phyloP scores from a whole-genome alignment of 441 rosid genomes.

The Breynia disticha region DNA sequence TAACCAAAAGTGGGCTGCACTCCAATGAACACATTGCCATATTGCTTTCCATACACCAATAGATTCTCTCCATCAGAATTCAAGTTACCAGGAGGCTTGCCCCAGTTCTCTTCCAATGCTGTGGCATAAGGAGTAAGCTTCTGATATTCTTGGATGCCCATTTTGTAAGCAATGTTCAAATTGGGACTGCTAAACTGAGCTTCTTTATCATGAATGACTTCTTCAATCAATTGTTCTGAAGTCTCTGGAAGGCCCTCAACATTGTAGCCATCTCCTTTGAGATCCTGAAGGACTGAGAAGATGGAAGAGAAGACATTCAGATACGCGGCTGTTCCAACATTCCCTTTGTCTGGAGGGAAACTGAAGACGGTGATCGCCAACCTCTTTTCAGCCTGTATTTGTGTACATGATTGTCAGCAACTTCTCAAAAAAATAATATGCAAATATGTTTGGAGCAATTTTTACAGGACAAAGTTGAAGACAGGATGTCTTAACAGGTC shows the following conservation, averaged over 20 bases:
- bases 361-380: constrained; percentile 96
- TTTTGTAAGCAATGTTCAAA: constrained; percentile 80
- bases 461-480: too few relatives aligned
- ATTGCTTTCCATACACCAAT: constrained; percentile 82
- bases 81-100: constrained; percentile 93
- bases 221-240: constrained; percentile 82
- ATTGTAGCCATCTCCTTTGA: constrained; percentile 74
- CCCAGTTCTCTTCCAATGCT: constrained; percentile 96
- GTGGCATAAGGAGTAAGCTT: constrained; percentile 72
- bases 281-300: constrained; percentile 78
- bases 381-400: constrained; percentile 75
- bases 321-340: constrained; percentile 93
- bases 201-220: constrained; percentile 86
- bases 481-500: too few relatives aligned
- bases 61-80: constrained; percentile 95
- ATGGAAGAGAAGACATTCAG: constrained; percentile 93
- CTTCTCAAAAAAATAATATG: too few relatives aligned
- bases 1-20: constrained; percentile 98
- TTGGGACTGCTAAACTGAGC: constrained; percentile 98
- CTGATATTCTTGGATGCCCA: constrained; percentile 84
- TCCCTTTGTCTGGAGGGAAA: constrained; percentile 98
- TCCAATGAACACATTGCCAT: constrained; percentile 92
- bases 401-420: constrained; percentile 8
- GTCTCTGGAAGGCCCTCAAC: constrained; percentile 90
- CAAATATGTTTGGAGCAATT: too few relatives aligned